Conservation (phyloP, 2,329 filamentous ascomycete genomes). For the Cercospora sp. region DNA sequence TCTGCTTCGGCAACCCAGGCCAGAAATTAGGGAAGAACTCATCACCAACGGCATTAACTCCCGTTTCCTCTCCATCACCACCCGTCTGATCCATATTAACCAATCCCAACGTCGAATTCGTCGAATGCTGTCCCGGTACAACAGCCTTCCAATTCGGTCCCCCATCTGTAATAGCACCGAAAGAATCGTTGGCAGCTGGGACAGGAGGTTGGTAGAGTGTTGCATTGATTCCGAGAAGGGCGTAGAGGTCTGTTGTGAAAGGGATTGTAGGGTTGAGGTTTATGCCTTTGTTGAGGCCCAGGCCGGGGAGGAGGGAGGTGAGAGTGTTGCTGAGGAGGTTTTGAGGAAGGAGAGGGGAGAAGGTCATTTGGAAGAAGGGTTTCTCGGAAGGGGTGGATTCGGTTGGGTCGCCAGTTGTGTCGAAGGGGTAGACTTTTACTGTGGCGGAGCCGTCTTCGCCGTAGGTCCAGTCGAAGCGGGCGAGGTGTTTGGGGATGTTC, state of each 20-base stretch:
- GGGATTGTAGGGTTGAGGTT: slow-evolving; percentile 19
- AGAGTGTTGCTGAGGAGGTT: slow-evolving; percentile 18
- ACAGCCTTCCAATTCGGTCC: slow-evolving; percentile 15
- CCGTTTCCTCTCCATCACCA: slow-evolving; percentile 18
- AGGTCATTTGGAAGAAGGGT: slow-evolving; percentile 27
- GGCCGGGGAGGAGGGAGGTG: slow-evolving; percentile 11
- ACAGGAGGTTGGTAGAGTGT: slow-evolving; percentile 24
- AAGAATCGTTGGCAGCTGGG: slow-evolving; percentile 17
- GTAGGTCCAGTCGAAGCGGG: slow-evolving; percentile 27
- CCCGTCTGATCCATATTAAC: slow-evolving; percentile 21
- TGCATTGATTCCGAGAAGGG: slow-evolving; percentile 22
- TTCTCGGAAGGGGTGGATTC: slow-evolving; percentile 13
- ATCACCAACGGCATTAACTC: slow-evolving; percentile 20
- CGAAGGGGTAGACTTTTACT: slow-evolving; percentile 26
- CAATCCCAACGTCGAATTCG: slow-evolving; percentile 14
- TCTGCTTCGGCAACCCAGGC: slow-evolving; percentile 13
- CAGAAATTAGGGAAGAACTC: slow-evolving; percentile 21
- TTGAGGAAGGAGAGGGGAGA: slow-evolving; percentile 17
- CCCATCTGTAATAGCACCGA: slow-evolving; percentile 18
- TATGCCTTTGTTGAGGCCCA: background rate
- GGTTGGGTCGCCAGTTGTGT: slow-evolving; percentile 12
- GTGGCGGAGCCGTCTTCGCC: slow-evolving; percentile 15
- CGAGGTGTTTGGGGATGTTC: slow-evolving; percentile 31
- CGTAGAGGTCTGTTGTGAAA: slow-evolving; percentile 22
- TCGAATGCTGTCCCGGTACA: slow-evolving; percentile 20